Evolutionary conservation across 2,329 filamentous ascomycete species (phyloP), one percentile per base, ranked within the genome.

Genomic region (Blumeria hordei): DNA sequence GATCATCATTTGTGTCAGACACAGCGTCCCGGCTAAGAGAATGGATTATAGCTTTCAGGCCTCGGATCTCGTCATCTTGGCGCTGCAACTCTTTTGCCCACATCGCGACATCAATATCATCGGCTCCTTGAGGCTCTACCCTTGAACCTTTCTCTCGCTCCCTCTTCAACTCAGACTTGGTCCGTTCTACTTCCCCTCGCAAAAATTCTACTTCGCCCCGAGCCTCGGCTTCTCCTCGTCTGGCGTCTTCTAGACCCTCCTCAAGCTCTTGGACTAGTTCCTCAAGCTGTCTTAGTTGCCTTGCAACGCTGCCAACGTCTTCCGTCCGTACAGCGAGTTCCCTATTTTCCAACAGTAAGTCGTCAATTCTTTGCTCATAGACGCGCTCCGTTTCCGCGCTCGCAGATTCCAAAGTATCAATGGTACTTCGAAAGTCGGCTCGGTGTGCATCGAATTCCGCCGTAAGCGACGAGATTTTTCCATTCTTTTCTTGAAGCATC

Each of bases 31-130:
- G 77, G 66, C 88, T 94, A 39, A 98, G 74, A 16, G 87, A 94
- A 69, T 96, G 90, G 58, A 98, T 96, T 65, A 98, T 96, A 45
- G 92, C 90, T 69, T 96, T 98, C 60, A 98, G 75, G 50, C 92
- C 92, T 58, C 90, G 78, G 64, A 98, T 96, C 70, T 98, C 92
- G 62, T 98, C 92, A 63, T 98, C 90, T 66, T 93, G 92, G 65
- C 94, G 85, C 65, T 93, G 88, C 34, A 96, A 69, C 45, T 77
- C 75, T 50, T 72, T 67, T 28, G 72, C 69, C 9, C 70, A 67
- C 1, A 73, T 71, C 10, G 73, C 71, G 32, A 65, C 67, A 54
- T 65, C 67, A 0, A 57, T 50, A 12, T 64, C 61, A 33, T 74
- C 75, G 61, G 76, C 78, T 56, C 78, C 64, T 3, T 73, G 73